Evolutionary conservation across 2,329 filamentous ascomycete species (phyloP).

Genomic region (Drechslera avenae): DNA sequence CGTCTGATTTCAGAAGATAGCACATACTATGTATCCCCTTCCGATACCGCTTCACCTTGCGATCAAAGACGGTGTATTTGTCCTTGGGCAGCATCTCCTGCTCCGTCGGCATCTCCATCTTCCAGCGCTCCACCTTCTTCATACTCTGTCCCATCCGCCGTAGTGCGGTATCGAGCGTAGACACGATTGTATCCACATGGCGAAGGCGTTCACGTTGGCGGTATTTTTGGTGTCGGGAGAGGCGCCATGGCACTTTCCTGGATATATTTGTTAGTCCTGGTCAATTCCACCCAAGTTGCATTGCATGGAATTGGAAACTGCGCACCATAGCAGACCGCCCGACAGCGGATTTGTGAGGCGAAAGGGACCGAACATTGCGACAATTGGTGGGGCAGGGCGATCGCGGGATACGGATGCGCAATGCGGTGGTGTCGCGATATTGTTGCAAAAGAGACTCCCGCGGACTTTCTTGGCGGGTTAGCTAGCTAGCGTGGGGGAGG

Average conservation of each 20-base stretch:
- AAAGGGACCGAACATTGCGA: conserved; percentile 49
- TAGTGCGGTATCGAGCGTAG: conserved; percentile 79
- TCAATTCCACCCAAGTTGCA: too few species aligned
- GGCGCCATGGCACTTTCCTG: conserved; percentile 95
- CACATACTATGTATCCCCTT: conserved; percentile 96
- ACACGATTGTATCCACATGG: conserved; percentile 83
- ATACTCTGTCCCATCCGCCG: conserved; percentile 70
- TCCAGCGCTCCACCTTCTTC: conserved; percentile 87
- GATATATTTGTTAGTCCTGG: conserved; percentile 22
- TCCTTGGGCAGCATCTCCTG: conserved; percentile 93
- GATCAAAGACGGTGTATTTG: conserved; percentile 98
- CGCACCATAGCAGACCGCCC: conserved; percentile 48
- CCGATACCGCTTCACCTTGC: conserved; percentile 92
- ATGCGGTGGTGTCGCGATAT: conserved; percentile 20
- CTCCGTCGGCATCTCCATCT: conserved; percentile 93
- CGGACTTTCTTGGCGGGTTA: conserved; percentile 39
- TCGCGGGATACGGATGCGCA: conserved; percentile 3
- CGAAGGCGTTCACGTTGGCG: conserved; percentile 52
- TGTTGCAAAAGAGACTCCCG: conserved; percentile 33
- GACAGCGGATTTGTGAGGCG: conserved; percentile 48
- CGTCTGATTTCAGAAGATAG: neutral
- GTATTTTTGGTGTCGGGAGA: conserved; percentile 70
- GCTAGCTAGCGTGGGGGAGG: conserved; percentile 33
- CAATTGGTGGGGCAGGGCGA: conserved; percentile 21
- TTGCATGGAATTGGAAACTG: too few species aligned